Base-by-base conservation (phyloP, 2,329 filamentous ascomycete genomes). In the Dactylellina sp. region DNA sequence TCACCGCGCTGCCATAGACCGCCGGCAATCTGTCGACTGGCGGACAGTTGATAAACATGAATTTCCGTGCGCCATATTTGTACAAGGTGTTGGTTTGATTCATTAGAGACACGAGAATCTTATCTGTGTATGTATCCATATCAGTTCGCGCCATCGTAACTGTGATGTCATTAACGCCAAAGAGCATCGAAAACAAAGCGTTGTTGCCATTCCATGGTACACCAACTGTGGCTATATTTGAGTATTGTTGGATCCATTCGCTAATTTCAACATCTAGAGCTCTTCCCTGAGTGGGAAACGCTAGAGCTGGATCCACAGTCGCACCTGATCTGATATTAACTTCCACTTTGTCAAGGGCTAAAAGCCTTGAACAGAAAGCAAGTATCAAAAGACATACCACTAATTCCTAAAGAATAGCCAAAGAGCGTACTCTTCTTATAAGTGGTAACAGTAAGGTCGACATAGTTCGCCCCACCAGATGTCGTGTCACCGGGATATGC, bases 391-490 rank as follows among this genome's bases (percentile, higher is more conserved):
- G n/a, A 52, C 40, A n/a, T 52, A 71, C 65, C 57, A 18, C 65
- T 71, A 39, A 71, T 71, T 7, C 57, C 65, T 9, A 71, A 44
- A 1, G 57, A 61, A 20, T 71, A 71, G 1, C 49, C 57, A 25
- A 71, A 71, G 1, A 71, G 42, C 3, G 57, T 53, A 18, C 65
- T 71, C 44, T 60, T 71, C 35, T 86, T 86, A 74, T 84, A 82
- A 42, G 81, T 80, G 1, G 81, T 81, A 0, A 84, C 83, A 1
- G 86, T 79, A 66, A 81, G 84, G 37, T 83, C 85, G 22, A 86
- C 81, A 84, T 84, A 86, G 76, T 86, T 86, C n/a, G 81, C 79
- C 7, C 85, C 85, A 16, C 84, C 84, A 2, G 83, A 81, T 0
- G 84, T 82, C 14, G 85, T 86, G 72, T 80, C 84, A 14, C 85